Evolutionary conservation across 2,329 filamentous ascomycete species (phyloP).

Genomic region (Pestalotiopsis sp.): DNA sequence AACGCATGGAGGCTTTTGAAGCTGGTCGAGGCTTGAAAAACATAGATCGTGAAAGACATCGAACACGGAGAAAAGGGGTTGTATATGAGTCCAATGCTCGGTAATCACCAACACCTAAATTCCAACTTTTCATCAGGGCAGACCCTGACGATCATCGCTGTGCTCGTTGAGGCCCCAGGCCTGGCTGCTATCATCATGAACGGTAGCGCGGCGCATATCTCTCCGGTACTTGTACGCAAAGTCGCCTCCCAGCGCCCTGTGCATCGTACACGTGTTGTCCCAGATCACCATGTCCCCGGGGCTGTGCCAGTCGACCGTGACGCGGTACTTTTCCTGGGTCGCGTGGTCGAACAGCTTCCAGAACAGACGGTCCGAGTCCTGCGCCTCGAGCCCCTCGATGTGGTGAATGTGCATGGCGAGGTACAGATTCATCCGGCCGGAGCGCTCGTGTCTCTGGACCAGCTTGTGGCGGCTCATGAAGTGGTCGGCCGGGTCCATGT

Average conservation of each 20-base stretch:
- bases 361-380: slow-evolving; percentile 34
- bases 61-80: too few relatives aligned
- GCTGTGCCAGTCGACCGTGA: slow-evolving; percentile 17
- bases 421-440: slow-evolving; percentile 45
- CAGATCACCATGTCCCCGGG: slow-evolving; percentile 19
- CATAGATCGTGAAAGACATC: too few relatives aligned
- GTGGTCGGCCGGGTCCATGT: slow-evolving; percentile 31
- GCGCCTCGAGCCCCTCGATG: slow-evolving; percentile 35
- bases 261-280: slow-evolving; percentile 20
- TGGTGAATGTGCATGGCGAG: slow-evolving; percentile 45
- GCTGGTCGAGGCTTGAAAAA: too few relatives aligned
- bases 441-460: slow-evolving; percentile 44
- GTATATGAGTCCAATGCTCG: too few relatives aligned
- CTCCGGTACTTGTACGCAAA: slow-evolving; percentile 1
- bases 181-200: slow-evolving; percentile 3
- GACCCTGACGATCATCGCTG: background rate
- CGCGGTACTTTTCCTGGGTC: slow-evolving; percentile 13
- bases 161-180: slow-evolving; percentile 10
- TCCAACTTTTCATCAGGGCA: background rate
- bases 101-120: too few relatives aligned
- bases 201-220: slow-evolving; percentile 11
- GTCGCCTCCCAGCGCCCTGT: slow-evolving; percentile 11
- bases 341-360: slow-evolving; percentile 12
- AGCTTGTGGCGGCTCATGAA: slow-evolving; percentile 37
- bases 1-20: too few relatives aligned